Evolutionary conservation across 1,284 basidiomycete genomes (phyloP).

Genomic region (Filobasidium uniguttulatum): DNA sequence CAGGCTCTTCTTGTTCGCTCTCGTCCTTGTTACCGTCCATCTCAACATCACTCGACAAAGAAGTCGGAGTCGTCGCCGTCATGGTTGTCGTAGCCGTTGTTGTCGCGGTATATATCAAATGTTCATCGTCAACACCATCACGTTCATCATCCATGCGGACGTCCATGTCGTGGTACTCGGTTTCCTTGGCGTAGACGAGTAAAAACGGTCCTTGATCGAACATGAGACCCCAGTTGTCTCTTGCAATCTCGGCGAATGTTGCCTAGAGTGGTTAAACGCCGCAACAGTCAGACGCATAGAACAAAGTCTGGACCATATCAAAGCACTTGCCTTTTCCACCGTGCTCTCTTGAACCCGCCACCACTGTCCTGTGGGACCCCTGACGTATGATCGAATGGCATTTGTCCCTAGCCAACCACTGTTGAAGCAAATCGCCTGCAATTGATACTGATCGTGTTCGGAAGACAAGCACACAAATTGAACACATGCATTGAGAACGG

Average conservation of each 20-base stretch:
- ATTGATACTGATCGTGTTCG: not conserved
- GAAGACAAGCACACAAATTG: no score
- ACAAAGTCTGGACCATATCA: not conserved
- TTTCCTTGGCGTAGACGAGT: not conserved
- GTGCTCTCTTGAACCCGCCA: not conserved
- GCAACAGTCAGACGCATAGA: not conserved
- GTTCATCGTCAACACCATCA: no score
- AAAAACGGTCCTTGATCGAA: constrained; percentile 4
- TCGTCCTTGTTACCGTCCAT: no score
- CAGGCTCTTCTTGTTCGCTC: no score
- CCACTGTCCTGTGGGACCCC: not conserved
- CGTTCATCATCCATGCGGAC: no score
- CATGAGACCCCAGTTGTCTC: not conserved
- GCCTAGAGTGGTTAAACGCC: not conserved
- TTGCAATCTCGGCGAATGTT: not conserved
- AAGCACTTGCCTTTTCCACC: not conserved
- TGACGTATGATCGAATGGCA: not conserved
- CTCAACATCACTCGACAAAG: no score
- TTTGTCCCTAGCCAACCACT: not conserved
- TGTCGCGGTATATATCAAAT: no score
- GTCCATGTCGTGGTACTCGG: no score
- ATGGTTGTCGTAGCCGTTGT: no score
- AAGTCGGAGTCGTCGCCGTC: no score
- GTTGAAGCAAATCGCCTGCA: not conserved
- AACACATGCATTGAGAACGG: no score